Conservation (phyloP, 495 filamentous ascomycete species). For the Coniosporium apollinis region DNA sequence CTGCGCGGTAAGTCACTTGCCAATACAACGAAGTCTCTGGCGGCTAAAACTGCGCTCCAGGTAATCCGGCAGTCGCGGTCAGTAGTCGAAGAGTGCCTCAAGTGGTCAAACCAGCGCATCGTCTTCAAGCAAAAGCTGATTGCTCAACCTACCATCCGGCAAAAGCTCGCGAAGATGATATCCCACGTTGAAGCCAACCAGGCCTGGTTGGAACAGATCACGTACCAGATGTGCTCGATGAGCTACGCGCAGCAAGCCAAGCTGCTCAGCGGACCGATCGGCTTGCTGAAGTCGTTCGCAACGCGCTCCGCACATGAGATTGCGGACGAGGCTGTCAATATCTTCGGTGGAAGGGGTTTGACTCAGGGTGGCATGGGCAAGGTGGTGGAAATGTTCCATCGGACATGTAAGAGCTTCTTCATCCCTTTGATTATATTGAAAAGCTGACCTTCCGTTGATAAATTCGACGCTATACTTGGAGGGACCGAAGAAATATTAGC, state of each 20-base stretch:
- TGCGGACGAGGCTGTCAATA: constrained; percentile 68
- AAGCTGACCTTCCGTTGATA: no score
- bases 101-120: constrained; percentile 80
- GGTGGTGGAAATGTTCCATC: constrained; percentile 64
- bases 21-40: no score
- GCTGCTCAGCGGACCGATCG: constrained; percentile 65
- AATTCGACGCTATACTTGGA: constrained; percentile 78
- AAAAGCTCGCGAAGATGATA: constrained; percentile 84
- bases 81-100: constrained; percentile 70
- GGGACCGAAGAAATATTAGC: constrained; percentile 73
- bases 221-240: constrained; percentile 82
- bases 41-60: no score
- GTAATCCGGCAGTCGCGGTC: constrained; percentile 45
- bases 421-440: no score
- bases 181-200: constrained; percentile 65
- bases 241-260: constrained; percentile 60
- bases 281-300: constrained; percentile 60
- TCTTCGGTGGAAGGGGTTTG: constrained; percentile 69
- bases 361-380: constrained; percentile 74
- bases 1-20: no score
- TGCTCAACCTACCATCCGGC: constrained; percentile 71
- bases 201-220: constrained; percentile 70
- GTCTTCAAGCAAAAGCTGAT: constrained; percentile 71
- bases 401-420: no score
- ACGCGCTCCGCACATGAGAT: constrained; percentile 67